Evolutionary conservation across 495 filamentous ascomycete species (phyloP).

Genomic region (Penicillium daleae): DNA sequence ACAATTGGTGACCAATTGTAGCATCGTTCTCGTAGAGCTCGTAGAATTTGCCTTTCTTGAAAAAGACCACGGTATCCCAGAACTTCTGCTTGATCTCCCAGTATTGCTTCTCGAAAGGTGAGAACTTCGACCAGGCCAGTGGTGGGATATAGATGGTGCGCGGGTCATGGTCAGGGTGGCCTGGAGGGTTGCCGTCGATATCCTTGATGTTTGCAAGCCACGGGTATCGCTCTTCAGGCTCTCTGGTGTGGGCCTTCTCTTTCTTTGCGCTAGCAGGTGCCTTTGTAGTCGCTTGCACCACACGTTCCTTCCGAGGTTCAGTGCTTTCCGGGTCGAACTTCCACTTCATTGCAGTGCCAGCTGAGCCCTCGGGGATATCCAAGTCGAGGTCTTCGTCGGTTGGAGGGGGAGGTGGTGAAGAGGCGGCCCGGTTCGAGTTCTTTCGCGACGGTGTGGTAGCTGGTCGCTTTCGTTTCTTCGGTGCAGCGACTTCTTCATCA

Average conservation of each 20-base stretch:
- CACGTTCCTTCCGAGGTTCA: slow-evolving; percentile 60
- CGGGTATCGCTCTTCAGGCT: slow-evolving; percentile 80
- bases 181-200: slow-evolving; percentile 75
- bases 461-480: slow-evolving; percentile 75
- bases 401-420: slow-evolving; percentile 50
- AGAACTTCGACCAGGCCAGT: slow-evolving; percentile 74
- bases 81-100: slow-evolving; percentile 99
- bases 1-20: slow-evolving; percentile 94
- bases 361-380: slow-evolving; percentile 54
- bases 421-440: slow-evolving; percentile 60
- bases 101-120: slow-evolving; percentile 96
- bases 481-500: slow-evolving; percentile 68
- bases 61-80: slow-evolving; percentile 98
- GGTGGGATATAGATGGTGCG: slow-evolving; percentile 87
- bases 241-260: slow-evolving; percentile 73
- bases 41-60: slow-evolving; percentile 99
- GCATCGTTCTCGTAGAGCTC: slow-evolving; percentile 98
- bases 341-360: slow-evolving; percentile 84
- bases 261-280: slow-evolving; percentile 62
- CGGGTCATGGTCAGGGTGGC: slow-evolving; percentile 92
- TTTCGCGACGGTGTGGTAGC: slow-evolving; percentile 56
- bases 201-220: slow-evolving; percentile 89
- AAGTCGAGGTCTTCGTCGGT: slow-evolving; percentile 56
- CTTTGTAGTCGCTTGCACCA: slow-evolving; percentile 39
- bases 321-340: slow-evolving; percentile 78